Evolutionary conservation across 768 basidiomycete species (phyloP).

Genomic region (Russula lepida): DNA sequence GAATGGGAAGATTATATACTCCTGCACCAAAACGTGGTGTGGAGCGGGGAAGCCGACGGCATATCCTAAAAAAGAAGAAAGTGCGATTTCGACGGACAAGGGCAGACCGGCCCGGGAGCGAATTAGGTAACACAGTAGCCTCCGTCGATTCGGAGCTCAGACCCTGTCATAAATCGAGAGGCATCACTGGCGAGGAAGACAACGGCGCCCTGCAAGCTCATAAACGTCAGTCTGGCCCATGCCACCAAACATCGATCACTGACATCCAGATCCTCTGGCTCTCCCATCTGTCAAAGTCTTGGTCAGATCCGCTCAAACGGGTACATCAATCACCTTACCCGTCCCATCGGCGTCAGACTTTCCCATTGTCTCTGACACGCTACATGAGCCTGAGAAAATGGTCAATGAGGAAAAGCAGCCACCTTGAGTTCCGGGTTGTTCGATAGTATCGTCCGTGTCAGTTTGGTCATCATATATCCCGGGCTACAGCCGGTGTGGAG

Average conservation of each 20-base stretch:
- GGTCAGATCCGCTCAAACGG: slow-evolving; percentile 6
- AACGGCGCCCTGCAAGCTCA: slow-evolving; percentile 57
- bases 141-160: slow-evolving; percentile 80
- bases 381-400: slow-evolving; percentile 5
- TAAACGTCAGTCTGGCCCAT: neutral
- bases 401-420: slow-evolving; percentile 14
- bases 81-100: slow-evolving; percentile 10
- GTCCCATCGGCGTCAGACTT: slow-evolving; percentile 75
- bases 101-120: neutral
- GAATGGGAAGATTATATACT: neutral
- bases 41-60: slow-evolving; percentile 16
- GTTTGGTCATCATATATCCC: slow-evolving; percentile 90
- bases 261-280: slow-evolving; percentile 70
- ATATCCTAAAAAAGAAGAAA: neutral
- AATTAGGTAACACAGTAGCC: slow-evolving; percentile 68
- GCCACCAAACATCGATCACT: slow-evolving; percentile 41
- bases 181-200: slow-evolving; percentile 90
- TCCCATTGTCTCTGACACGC: slow-evolving; percentile 74
- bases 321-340: slow-evolving; percentile 38
- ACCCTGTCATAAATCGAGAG: slow-evolving; percentile 82
- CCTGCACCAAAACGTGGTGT: neutral
- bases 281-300: slow-evolving; percentile 55
- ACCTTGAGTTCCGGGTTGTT: slow-evolving; percentile 71
- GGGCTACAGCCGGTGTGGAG: slow-evolving; percentile 40
- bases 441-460: slow-evolving; percentile 77